Conservation (phyloP, 1,284 basidiomycete species). For the Ustilago trichophora region DNA sequence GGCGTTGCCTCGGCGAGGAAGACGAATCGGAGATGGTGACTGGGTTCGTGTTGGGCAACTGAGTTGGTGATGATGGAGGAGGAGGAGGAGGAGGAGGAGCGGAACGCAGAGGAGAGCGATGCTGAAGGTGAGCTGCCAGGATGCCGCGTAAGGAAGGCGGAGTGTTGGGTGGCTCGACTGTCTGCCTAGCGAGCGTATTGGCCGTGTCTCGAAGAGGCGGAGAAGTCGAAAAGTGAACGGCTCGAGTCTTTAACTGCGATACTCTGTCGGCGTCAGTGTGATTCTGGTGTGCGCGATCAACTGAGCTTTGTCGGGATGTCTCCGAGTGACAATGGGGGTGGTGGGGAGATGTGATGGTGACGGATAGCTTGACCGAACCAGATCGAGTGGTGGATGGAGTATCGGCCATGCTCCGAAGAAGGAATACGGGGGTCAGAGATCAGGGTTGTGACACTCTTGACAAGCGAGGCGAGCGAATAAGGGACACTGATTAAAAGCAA, state of each 20-base stretch:
- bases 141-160: conserved; percentile 11
- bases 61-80: background rate
- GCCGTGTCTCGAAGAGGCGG: background rate
- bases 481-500: too few relatives aligned
- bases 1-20: conserved; percentile 3
- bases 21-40: background rate
- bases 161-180: background rate
- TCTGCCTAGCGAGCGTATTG: background rate
- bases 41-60: too few relatives aligned
- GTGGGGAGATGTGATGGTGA: conserved; percentile 1
- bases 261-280: background rate
- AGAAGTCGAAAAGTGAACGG: conserved; percentile 12
- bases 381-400: background rate
- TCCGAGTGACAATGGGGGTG: background rate
- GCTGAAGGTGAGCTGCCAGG: conserved; percentile 22
- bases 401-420: conserved; percentile 27
- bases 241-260: conserved; percentile 2
- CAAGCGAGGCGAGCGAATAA: too few relatives aligned
- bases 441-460: too few relatives aligned
- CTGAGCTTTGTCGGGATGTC: background rate
- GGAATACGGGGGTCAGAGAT: background rate
- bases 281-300: background rate
- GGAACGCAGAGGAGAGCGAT: conserved; percentile 12
- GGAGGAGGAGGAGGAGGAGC: background rate
- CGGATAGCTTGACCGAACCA: too few relatives aligned